phyloP scores from a whole-genome alignment of 2,329 filamentous ascomycete genomes.

The Drechmeria coniospora region DNA sequence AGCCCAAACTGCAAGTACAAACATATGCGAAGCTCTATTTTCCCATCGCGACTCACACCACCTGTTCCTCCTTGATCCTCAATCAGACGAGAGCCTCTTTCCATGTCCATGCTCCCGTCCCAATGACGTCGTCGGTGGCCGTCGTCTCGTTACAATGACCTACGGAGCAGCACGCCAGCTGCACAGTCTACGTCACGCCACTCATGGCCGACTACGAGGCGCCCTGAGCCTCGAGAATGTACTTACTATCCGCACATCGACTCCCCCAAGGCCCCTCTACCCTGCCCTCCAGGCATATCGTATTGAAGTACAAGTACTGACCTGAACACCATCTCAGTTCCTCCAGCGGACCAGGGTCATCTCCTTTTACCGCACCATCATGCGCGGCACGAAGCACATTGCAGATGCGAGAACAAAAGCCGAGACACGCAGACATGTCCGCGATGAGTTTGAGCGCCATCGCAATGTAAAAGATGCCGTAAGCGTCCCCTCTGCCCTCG shows the following conservation, averaged over 20 bases:
- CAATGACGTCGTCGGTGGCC: too few relatives aligned
- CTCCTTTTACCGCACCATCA: conserved; percentile 40
- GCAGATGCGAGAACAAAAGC: conserved; percentile 30
- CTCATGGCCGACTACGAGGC: conserved; percentile 15
- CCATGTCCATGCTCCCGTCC: too few relatives aligned
- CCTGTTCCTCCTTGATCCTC: too few relatives aligned
- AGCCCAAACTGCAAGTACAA: too few relatives aligned
- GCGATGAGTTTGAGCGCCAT: conserved; percentile 46
- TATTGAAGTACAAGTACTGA: not conserved
- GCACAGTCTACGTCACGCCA: conserved; percentile 10
- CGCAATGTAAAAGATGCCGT: conserved; percentile 40
- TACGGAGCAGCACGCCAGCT: conserved; percentile 10
- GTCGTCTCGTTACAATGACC: conserved; percentile 4
- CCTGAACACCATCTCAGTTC: conserved; percentile 27
- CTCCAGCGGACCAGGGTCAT: conserved; percentile 40
- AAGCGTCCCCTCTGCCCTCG: conserved; percentile 10
- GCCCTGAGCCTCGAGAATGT: conserved; percentile 45
- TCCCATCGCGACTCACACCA: too few relatives aligned
- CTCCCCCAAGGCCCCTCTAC: not conserved
- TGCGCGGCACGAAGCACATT: conserved; percentile 39
- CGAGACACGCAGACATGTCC: conserved; percentile 42
- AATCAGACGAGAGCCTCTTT: too few relatives aligned
- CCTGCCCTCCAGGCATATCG: not conserved
- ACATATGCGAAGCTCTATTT: too few relatives aligned
- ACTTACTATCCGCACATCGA: conserved; percentile 5